A percentile compares a stretch with the other conserved stretches of the same genome.
These are phyloP conservation scores for Zymoseptoria ardabiliae DNA, from an alignment of 2,329 filamentous ascomycete genomes.

Conservation along the genomic window DNA sequence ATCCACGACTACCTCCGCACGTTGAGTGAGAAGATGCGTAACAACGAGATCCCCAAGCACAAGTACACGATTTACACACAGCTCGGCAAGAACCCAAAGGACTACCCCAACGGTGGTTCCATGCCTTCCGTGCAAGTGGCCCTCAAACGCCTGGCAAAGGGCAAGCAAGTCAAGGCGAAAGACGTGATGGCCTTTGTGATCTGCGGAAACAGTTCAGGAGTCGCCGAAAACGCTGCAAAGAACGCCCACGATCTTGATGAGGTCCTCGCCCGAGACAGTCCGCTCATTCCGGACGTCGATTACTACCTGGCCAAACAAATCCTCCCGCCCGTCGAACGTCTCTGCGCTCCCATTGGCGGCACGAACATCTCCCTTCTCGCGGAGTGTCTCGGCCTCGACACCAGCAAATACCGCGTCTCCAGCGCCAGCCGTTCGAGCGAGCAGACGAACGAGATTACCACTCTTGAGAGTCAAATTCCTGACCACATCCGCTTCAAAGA, in stretches of 20 bases:
- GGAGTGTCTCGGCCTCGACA: slow-evolving; percentile 87
- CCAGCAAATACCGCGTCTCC: slow-evolving; percentile 72
- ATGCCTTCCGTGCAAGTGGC: slow-evolving; percentile 98
- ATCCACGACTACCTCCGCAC: slow-evolving; percentile 91
- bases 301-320: slow-evolving; percentile 99
- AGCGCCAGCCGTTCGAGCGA: slow-evolving; percentile 45
- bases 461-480: slow-evolving; percentile 88
- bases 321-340: slow-evolving; percentile 91
- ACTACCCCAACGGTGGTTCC: slow-evolving; percentile 87
- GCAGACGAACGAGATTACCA: slow-evolving; percentile 67
- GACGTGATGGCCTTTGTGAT: slow-evolving; percentile 97
- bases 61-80: slow-evolving; percentile 99
- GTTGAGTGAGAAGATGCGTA: slow-evolving; percentile 78
- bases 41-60: slow-evolving; percentile 61
- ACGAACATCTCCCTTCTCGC: slow-evolving; percentile 86
- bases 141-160: slow-evolving; percentile 74
- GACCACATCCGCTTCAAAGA: slow-evolving; percentile 84
- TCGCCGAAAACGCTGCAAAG: slow-evolving; percentile 66
- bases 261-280: slow-evolving; percentile 67
- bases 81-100: slow-evolving; percentile 84
- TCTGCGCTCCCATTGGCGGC: slow-evolving; percentile 90
- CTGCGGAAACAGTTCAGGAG: slow-evolving; percentile 60
- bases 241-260: slow-evolving; percentile 84
- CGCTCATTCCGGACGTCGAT: slow-evolving; percentile 81
- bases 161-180: slow-evolving; percentile 82